Evolutionary conservation across 345 rosid species (phyloP).

Genomic region (Sapria himalayana): DNA sequence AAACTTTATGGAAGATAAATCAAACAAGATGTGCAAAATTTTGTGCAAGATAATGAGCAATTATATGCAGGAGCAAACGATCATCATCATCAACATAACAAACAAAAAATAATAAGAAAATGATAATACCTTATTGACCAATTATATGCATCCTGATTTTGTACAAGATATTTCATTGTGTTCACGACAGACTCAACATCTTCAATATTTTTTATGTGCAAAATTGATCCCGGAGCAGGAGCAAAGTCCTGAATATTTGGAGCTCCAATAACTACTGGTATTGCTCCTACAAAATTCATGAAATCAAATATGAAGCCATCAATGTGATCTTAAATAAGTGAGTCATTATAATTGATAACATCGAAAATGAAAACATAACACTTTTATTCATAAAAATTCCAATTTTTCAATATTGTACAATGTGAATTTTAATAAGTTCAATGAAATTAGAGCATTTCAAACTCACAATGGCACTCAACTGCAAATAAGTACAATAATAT

Average conservation of each 20-base stretch:
- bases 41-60: too few species aligned
- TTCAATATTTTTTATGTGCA: slow-evolving; percentile 42
- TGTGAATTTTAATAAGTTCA: too few species aligned
- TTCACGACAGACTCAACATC: slow-evolving; percentile 45
- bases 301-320: neutral
- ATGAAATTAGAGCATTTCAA: too few species aligned
- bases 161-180: slow-evolving; percentile 55
- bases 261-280: slow-evolving; percentile 86
- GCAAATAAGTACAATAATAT: too few species aligned
- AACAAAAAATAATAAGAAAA: neutral
- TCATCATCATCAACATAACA: too few species aligned
- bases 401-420: too few species aligned
- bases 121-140: slow-evolving; percentile 37
- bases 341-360: neutral
- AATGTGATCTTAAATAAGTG: neutral
- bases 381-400: too few species aligned
- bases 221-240: slow-evolving; percentile 36
- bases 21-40: too few species aligned
- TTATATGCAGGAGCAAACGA: too few species aligned
- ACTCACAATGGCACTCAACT: too few species aligned
- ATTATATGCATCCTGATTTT: slow-evolving; percentile 52
- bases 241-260: slow-evolving; percentile 84
- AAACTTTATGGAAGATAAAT: too few species aligned
- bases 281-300: slow-evolving; percentile 29
- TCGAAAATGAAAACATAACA: neutral